Evolutionary conservation across 129 eudicot species (phyloP).

Genomic region (Saussurea involucrata): DNA sequence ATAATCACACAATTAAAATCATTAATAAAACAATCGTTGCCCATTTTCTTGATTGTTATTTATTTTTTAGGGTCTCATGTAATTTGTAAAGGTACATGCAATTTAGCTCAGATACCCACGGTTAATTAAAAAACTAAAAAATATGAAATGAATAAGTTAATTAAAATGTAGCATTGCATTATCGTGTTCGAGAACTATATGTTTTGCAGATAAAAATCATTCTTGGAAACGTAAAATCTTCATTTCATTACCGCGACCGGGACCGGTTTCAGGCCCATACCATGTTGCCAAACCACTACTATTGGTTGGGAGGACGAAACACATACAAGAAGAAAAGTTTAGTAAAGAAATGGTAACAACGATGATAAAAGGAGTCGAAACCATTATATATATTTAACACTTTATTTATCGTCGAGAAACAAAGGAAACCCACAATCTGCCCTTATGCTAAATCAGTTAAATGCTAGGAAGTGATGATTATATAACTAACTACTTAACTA

Average conservation of each 20-base stretch:
- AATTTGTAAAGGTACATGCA: not conserved
- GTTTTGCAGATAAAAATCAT: not conserved
- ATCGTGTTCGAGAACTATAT: not conserved
- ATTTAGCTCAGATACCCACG: not conserved
- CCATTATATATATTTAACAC: not conserved
- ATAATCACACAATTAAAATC: not conserved
- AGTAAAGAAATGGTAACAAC: not conserved
- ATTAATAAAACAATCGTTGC: not conserved
- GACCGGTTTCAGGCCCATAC: conserved; percentile 16
- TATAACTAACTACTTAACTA: not conserved
- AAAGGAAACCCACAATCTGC: not conserved
- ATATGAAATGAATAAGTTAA: not conserved
- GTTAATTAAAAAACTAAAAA: not conserved
- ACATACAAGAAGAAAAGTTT: not conserved
- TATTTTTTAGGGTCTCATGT: not conserved
- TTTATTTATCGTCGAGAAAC: not conserved
- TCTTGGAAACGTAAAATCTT: not conserved
- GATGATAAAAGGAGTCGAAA: not conserved
- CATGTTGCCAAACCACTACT: conserved; percentile 27
- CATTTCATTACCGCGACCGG: conserved; percentile 23
- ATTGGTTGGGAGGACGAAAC: not conserved
- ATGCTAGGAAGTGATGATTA: not conserved
- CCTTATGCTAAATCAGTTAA: not conserved
- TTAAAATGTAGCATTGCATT: not conserved
- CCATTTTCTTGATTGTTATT: not conserved